Evolutionary conservation across 176 grass and related monocot genomes (phyloP).

Genomic region (Miscanthus lutarioriparius): DNA sequence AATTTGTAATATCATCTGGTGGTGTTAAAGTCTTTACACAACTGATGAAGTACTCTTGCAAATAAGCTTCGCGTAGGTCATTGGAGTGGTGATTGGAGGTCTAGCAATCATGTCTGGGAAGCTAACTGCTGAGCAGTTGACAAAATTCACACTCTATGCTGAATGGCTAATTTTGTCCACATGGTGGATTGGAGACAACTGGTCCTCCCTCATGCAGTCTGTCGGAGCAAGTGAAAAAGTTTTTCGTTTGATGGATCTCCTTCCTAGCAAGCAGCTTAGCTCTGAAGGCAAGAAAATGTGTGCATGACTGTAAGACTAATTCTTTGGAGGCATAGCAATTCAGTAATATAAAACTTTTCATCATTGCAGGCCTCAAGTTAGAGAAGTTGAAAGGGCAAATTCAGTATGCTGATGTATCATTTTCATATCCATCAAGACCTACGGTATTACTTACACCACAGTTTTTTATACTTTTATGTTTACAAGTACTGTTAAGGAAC

Average conservation of each 20-base stretch:
- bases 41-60: slow-evolving; percentile 58
- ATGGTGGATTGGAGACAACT: slow-evolving; percentile 99
- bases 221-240: slow-evolving; percentile 98
- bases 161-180: slow-evolving; percentile 98
- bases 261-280: slow-evolving; percentile 66
- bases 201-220: slow-evolving; percentile 96
- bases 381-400: slow-evolving; percentile 67
- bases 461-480: slow-evolving; percentile 24
- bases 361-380: slow-evolving; percentile 58
- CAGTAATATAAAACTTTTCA: slow-evolving; percentile 13
- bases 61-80: slow-evolving; percentile 87
- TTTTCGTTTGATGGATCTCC: slow-evolving; percentile 90
- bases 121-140: slow-evolving; percentile 85
- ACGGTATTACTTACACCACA: slow-evolving; percentile 43
- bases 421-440: slow-evolving; percentile 89
- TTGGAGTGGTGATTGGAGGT: slow-evolving; percentile 96
- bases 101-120: slow-evolving; percentile 89
- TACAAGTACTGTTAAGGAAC: background rate
- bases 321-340: background rate
- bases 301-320: background rate
- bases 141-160: slow-evolving; percentile 94
- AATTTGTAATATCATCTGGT: background rate
- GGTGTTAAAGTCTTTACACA: slow-evolving; percentile 25
- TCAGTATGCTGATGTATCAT: slow-evolving; percentile 82
- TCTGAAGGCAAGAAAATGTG: slow-evolving; percentile 68